Percentiles rank a stretch among this genome's conserved stretches.
Evolutionary conservation across 2,329 filamentous ascomycete species (phyloP).

Genomic region (Penicillium sp.): DNA sequence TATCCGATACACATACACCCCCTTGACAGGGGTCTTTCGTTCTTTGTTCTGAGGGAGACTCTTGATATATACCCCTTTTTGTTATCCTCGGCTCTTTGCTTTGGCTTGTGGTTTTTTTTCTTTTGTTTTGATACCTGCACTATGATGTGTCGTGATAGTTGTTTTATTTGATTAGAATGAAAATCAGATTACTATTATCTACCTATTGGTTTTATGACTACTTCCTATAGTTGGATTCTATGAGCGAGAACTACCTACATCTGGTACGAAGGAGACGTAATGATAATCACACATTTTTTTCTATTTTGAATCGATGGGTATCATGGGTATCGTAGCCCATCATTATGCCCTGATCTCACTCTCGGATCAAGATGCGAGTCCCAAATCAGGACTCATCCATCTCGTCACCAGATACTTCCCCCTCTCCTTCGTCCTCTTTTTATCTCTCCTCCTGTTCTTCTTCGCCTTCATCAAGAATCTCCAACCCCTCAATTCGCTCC

Average conservation of each 20-base stretch:
- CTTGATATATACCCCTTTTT: constrained; percentile 18
- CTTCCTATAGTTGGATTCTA: background rate
- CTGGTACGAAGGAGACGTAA: background rate
- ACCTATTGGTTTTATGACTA: background rate
- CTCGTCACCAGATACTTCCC: constrained; percentile 6
- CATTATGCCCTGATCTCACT: background rate
- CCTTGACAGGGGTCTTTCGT: background rate
- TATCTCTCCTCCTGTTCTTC: too few relatives aligned
- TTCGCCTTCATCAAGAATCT: background rate
- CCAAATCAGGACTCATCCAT: background rate
- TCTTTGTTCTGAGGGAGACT: constrained; percentile 1
- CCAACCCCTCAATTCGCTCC: constrained; percentile 20
- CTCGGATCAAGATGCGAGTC: background rate
- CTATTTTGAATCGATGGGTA: too few relatives aligned
- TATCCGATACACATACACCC: background rate
- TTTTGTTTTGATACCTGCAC: background rate
- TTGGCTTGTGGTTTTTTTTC: background rate
- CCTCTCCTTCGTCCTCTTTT: background rate
- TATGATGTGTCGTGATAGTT: background rate
- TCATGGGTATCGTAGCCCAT: background rate
- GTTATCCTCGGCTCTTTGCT: background rate
- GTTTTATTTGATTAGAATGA: background rate
- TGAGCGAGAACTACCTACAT: background rate
- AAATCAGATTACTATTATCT: background rate
- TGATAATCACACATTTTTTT: background rate